Evolutionary conservation across 2,329 filamentous ascomycete species (phyloP), one percentile per base, ranked within the genome.

Genomic region (Hysterium pulicare): DNA sequence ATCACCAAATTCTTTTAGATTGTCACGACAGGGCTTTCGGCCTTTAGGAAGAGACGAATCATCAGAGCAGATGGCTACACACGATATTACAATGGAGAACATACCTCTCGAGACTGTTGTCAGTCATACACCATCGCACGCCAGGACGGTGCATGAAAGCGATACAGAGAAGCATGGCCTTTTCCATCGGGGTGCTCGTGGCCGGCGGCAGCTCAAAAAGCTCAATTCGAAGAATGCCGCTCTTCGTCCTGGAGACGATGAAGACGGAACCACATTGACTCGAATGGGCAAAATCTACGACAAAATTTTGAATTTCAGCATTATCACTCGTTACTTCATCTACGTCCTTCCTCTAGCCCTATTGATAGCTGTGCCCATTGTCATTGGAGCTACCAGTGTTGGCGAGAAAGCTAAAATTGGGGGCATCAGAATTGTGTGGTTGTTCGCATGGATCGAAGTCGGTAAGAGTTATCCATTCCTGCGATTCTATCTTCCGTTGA

Each of bases 361-460:
- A 4, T 51, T 78, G n/a, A 72, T 84, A 43, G 79, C 81, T 2
- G 70, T 84, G 31, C 81, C 81, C 5, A 83, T 84, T 49, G 76
- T 84, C 45, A 67, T 83, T 13, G 78, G 79, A n/a, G 76, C 75
- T 5, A 78, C 75, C 0, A 13, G 8, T 28, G 35, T 49, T 16
- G 70, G 73, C 22, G 55, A 59, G 23, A 45, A 71, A 35, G 73
- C 74, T 6, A 69, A 63, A 21, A 77, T 83, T 48, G 77, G 76
- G 13, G 74, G 74, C 17, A 78, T 83, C 4, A 66, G 72, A 6
- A 70, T 82, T 31, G 69, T 76, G 40, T 81, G 76, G 72, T 79
- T 84, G 64, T 84, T 82, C 66, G 73, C 74, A 15, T 84, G 81
- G 81, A 68, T 84, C 28, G 80, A 83, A 59, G 73, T 83, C 35